Conservation (phyloP, 2,329 filamentous ascomycete genomes). For the Monosporascus cannonballus region DNA sequence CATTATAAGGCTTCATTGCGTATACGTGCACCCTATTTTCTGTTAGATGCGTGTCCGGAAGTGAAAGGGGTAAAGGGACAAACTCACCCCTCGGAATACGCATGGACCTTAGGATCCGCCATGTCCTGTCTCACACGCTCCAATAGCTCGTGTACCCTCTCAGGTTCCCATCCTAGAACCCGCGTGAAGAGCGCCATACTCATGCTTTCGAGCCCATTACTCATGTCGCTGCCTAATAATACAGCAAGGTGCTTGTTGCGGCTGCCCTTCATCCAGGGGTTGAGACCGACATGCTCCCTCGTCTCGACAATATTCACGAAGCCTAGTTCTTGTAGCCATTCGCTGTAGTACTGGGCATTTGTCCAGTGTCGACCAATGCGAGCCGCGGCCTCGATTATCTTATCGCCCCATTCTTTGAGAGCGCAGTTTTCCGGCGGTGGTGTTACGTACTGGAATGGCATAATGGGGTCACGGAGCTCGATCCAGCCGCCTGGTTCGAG, state of each 20-base stretch:
- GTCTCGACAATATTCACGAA: conserved; percentile 14
- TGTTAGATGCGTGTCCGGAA: background rate
- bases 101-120: conserved; percentile 15
- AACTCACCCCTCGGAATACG: conserved; percentile 18
- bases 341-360: conserved; percentile 12
- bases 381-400: conserved; percentile 13
- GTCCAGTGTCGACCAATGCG: conserved; percentile 16
- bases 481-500: conserved; percentile 19
- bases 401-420: conserved; percentile 14
- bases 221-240: conserved; percentile 17
- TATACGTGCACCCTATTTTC: conserved; percentile 11
- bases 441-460: conserved; percentile 19
- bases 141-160: conserved; percentile 6
- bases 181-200: conserved; percentile 20
- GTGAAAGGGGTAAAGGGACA: background rate
- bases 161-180: conserved; percentile 16
- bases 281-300: conserved; percentile 14
- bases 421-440: conserved; percentile 15
- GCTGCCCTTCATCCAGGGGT: conserved; percentile 15
- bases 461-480: conserved; percentile 19
- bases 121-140: conserved; percentile 17
- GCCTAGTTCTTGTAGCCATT: conserved; percentile 15
- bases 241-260: conserved; percentile 16
- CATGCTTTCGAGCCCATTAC: conserved; percentile 16
- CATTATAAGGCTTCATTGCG: conserved; percentile 8